Evolutionary conservation across 2,329 filamentous ascomycete genomes (phyloP).

Genomic region (Coniochaeta prunicola): DNA sequence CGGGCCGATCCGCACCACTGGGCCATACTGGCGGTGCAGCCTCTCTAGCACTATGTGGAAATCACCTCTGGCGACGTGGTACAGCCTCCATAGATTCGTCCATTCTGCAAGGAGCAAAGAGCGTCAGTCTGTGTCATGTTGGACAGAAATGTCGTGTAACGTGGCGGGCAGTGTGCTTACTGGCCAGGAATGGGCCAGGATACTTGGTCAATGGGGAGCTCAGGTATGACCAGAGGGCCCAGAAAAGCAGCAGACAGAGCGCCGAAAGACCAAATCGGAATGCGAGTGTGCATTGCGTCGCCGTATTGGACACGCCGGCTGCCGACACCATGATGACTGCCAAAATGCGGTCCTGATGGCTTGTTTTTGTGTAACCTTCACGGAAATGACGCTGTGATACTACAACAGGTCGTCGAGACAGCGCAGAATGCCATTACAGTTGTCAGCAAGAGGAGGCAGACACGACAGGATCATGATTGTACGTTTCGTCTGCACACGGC

Average conservation of each 20-base stretch:
- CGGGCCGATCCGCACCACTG: conserved; percentile 28
- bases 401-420: background rate
- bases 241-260: background rate
- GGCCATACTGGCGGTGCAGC: conserved; percentile 28
- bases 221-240: conserved; percentile 5
- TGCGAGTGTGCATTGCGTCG: background rate
- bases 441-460: background rate
- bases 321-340: background rate
- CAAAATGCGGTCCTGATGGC: background rate
- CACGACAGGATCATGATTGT: background rate
- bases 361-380: background rate
- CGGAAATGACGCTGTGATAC: background rate
- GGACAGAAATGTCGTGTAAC: background rate
- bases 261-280: background rate
- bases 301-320: background rate
- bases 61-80: conserved; percentile 13
- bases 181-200: conserved; percentile 13
- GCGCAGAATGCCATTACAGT: background rate
- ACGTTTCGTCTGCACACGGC: background rate
- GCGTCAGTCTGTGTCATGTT: background rate
- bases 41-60: conserved; percentile 20
- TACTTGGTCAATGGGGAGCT: conserved; percentile 11
- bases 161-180: conserved; percentile 2
- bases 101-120: conserved; percentile 13
- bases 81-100: conserved; percentile 27